phyloP scores from a whole-genome alignment of 306 rosid species.

The Lithocarpus polystachyus region DNA sequence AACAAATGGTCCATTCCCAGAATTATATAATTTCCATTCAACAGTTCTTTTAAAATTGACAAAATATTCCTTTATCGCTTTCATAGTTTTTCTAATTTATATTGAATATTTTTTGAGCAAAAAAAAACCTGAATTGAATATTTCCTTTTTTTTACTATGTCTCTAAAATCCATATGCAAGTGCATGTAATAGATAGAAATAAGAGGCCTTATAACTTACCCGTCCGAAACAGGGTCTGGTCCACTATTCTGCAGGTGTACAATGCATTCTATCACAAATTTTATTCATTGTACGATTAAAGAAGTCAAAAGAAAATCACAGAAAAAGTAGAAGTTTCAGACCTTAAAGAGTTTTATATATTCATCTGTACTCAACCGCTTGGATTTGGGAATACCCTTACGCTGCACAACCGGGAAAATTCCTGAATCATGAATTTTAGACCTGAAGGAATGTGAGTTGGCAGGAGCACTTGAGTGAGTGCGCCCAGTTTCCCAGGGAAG shows the following conservation, averaged over 20 bases:
- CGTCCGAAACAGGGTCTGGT: slow-evolving; percentile 72
- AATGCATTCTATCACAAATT: background rate
- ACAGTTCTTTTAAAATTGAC: background rate
- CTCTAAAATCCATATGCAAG: slow-evolving; percentile 10
- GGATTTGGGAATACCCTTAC: slow-evolving; percentile 36
- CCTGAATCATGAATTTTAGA: slow-evolving; percentile 33
- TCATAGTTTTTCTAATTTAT: background rate
- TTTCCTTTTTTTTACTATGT: background rate
- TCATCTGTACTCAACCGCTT: slow-evolving; percentile 66
- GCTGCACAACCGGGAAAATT: slow-evolving; percentile 26
- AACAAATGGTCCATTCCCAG: background rate
- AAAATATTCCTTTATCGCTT: background rate
- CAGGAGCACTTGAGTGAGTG: slow-evolving; percentile 40
- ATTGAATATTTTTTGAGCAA: too few relatives aligned
- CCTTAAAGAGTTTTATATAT: slow-evolving; percentile 69
- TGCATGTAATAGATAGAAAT: background rate
- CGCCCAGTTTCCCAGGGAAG: slow-evolving; percentile 73
- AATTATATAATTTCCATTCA: background rate
- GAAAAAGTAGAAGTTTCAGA: slow-evolving; percentile 20
- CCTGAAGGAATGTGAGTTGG: slow-evolving; percentile 30
- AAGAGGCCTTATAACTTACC: slow-evolving; percentile 44
- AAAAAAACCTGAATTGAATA: background rate
- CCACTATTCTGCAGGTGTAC: slow-evolving; percentile 47
- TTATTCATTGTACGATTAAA: background rate
- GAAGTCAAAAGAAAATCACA: background rate